A percentile compares a stretch with the other conserved stretches of the same genome.
phyloP scores from a whole-genome alignment of 495 filamentous ascomycete species.

The Aspergillus kassunensis region DNA sequence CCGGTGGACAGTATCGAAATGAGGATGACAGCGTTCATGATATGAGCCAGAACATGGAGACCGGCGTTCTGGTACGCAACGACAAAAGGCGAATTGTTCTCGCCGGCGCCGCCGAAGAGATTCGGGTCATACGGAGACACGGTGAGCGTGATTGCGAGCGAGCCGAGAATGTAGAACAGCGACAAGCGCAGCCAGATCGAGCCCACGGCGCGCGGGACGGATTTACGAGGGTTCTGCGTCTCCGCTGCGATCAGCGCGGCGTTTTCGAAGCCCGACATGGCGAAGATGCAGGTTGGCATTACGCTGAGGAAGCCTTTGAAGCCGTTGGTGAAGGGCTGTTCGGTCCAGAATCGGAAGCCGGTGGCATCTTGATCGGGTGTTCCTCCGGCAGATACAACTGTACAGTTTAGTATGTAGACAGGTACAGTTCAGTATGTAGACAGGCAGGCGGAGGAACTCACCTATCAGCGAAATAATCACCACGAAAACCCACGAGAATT shows the following conservation, averaged over 20 bases:
- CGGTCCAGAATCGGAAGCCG: conserved; percentile 62
- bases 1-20: conserved; percentile 45
- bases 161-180: conserved; percentile 53
- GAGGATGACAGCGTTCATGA: conserved; percentile 45
- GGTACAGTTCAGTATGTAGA: background rate
- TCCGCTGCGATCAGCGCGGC: conserved; percentile 59
- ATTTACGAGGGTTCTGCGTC: conserved; percentile 55
- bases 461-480: conserved; percentile 38
- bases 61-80: conserved; percentile 53
- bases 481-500: conserved; percentile 41
- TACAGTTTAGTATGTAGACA: background rate
- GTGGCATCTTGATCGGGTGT: conserved; percentile 49
- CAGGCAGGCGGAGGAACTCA: conserved; percentile 2
- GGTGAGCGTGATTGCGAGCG: conserved; percentile 57
- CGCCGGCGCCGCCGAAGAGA: conserved; percentile 39
- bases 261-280: conserved; percentile 60
- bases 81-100: conserved; percentile 52
- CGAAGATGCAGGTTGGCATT: conserved; percentile 64
- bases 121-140: conserved; percentile 38
- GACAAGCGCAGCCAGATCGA: conserved; percentile 65
- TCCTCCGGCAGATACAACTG: conserved; percentile 53
- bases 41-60: conserved; percentile 29
- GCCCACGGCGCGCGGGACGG: conserved; percentile 59
- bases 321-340: conserved; percentile 60
- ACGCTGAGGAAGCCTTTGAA: conserved; percentile 67